Conservation (phyloP, 2,329 filamentous ascomycete genomes). For the Colletotrichum truncatum region DNA sequence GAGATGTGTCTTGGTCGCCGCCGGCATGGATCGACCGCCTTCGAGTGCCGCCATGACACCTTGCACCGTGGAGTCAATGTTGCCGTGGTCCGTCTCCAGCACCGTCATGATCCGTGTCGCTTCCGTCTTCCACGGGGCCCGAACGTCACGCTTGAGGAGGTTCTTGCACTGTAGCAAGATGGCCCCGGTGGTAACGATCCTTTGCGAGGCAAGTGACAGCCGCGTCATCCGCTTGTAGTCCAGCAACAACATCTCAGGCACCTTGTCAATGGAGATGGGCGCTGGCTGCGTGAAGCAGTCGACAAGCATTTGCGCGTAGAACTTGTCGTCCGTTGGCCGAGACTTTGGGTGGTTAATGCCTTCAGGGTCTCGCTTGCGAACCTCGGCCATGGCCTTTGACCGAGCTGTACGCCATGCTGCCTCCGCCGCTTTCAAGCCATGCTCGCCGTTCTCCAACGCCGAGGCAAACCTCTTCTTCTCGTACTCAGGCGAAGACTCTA, state of each 20-base stretch:
- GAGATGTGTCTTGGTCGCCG: conserved; percentile 68
- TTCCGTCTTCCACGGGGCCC: conserved; percentile 80
- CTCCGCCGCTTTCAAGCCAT: conserved; percentile 68
- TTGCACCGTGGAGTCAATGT: conserved; percentile 62
- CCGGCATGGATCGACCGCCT: conserved; percentile 70
- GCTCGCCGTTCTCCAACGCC: conserved; percentile 65
- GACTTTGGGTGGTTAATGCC: conserved; percentile 69
- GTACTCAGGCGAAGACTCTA: conserved; percentile 76
- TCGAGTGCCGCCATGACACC: conserved; percentile 72
- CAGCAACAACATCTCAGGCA: conserved; percentile 79
- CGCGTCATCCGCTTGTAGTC: conserved; percentile 69
- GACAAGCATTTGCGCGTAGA: conserved; percentile 80
- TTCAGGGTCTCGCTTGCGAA: conserved; percentile 74
- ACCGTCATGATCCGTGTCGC: conserved; percentile 76
- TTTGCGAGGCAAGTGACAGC: conserved; percentile 49
- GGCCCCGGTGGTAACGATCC: conserved; percentile 77
- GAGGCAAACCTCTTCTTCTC: conserved; percentile 78
- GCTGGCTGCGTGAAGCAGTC: conserved; percentile 77
- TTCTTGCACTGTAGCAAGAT: conserved; percentile 85
- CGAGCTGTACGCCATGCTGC: conserved; percentile 73
- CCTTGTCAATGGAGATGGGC: conserved; percentile 58
- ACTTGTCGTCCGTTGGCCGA: conserved; percentile 72
- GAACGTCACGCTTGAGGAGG: conserved; percentile 81
- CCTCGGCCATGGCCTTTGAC: conserved; percentile 71
- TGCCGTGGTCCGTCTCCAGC: conserved; percentile 65